Conservation (phyloP, 148 eudicot species). For the Diospyros kaki region DNA sequence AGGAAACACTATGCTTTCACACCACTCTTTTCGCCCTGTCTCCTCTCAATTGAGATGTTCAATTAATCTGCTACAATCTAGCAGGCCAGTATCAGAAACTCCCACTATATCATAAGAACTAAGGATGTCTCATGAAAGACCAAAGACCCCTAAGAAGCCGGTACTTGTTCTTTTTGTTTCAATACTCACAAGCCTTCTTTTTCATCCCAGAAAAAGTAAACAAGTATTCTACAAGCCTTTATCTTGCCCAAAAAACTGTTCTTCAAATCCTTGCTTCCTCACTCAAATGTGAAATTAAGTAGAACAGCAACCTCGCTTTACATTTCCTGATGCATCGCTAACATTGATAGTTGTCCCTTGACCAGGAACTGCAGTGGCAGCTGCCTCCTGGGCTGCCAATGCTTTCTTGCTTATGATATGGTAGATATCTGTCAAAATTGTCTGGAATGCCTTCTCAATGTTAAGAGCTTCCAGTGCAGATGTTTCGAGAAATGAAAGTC, state of each 20-base stretch:
- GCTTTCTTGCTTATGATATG: conserved; percentile 66
- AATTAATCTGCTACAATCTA: too few species aligned
- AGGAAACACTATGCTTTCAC: too few species aligned
- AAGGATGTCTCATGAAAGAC: too few species aligned
- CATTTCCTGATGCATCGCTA: conserved; percentile 40
- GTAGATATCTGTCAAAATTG: conserved; percentile 49
- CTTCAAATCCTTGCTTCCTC: conserved; percentile 19
- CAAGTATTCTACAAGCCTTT: too few species aligned
- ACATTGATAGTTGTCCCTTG: conserved; percentile 70
- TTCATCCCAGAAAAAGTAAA: too few species aligned
- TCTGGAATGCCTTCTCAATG: conserved; percentile 59
- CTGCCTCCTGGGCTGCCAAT: conserved; percentile 53
- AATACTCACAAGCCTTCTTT: too few species aligned
- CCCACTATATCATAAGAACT: too few species aligned
- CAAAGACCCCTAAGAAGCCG: too few species aligned
- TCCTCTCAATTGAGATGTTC: too few species aligned
- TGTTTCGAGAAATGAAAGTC: conserved; percentile 58
- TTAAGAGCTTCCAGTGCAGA: conserved; percentile 57
- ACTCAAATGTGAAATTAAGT: conserved; percentile 21
- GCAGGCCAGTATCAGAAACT: too few species aligned
- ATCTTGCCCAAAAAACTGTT: background rate
- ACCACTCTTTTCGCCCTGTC: too few species aligned
- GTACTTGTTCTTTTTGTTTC: too few species aligned
- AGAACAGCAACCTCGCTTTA: conserved; percentile 57
- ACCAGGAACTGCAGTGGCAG: conserved; percentile 45